Conservation (phyloP, 208 protist genomes). For the Crithidia mellificae region DNA sequence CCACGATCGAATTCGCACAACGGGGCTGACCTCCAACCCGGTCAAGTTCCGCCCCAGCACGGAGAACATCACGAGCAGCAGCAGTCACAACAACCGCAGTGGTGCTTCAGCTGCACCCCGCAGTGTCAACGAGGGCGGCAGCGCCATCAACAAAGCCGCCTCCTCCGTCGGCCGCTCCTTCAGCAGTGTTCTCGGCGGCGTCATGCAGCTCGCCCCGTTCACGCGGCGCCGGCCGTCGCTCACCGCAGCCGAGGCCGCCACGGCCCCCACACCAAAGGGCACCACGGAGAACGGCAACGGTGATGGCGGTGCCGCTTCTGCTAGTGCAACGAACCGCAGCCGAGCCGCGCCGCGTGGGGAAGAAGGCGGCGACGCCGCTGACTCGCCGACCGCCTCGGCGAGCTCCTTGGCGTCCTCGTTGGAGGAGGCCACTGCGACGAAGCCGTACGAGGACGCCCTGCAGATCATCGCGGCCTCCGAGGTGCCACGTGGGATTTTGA, state of each 20-base stretch:
- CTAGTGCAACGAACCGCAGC: background rate
- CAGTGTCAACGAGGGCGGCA: too few species aligned
- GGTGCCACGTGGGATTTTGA: conserved; percentile 17
- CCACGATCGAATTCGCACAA: background rate
- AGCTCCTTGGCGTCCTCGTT: background rate
- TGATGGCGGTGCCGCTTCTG: background rate
- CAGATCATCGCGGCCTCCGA: conserved; percentile 11
- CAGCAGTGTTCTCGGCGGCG: background rate
- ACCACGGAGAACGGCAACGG: background rate
- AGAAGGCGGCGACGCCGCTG: background rate
- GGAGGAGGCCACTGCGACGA: background rate
- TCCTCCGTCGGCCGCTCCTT: background rate
- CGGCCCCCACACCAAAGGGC: background rate
- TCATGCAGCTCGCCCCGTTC: conserved; percentile 14
- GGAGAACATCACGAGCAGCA: background rate
- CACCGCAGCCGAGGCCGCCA: background rate
- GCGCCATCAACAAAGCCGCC: background rate
- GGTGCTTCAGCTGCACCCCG: too few species aligned
- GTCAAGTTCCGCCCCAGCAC: conserved; percentile 1
- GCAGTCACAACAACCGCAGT: background rate
- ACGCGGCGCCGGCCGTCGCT: background rate
- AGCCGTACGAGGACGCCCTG: conserved; percentile 7
- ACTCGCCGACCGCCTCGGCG: background rate
- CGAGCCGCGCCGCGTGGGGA: background rate
- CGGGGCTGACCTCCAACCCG: conserved; percentile 21